Evolutionary conservation across 2,329 filamentous ascomycete genomes (phyloP).

Genomic region (Talaromyces sp.): DNA sequence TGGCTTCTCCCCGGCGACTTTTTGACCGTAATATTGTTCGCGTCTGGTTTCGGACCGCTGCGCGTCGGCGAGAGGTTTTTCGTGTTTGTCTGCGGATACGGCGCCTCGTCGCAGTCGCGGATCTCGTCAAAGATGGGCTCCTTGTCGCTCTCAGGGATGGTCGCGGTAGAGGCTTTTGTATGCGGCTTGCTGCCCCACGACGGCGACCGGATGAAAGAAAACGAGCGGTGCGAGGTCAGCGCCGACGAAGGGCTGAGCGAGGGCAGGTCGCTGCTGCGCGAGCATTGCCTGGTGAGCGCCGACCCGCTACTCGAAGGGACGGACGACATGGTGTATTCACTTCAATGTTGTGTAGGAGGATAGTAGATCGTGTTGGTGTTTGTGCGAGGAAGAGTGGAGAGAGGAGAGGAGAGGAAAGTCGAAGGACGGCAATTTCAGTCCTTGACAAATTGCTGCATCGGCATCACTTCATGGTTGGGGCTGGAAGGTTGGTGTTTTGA

Average conservation of each 20-base stretch:
- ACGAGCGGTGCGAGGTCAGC: constrained; percentile 4
- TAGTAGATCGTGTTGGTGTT: neutral
- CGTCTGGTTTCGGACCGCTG: constrained; percentile 1
- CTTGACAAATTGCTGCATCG: neutral
- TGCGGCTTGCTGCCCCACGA: constrained; percentile 2
- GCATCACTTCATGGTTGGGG: neutral
- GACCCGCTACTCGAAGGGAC: neutral
- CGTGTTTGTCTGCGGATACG: constrained; percentile 7
- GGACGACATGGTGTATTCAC: neutral
- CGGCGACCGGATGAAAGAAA: constrained; percentile 8
- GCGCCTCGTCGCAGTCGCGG: constrained; percentile 11
- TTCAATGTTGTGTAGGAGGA: neutral
- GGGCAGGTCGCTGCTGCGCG: constrained; percentile 1
- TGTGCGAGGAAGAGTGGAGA: neutral
- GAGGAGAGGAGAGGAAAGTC: neutral
- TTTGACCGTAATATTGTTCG: neutral
- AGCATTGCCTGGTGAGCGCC: constrained; percentile 9
- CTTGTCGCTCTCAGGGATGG: constrained; percentile 10
- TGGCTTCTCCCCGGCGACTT: neutral
- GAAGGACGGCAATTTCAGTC: neutral
- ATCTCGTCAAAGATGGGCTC: constrained; percentile 12
- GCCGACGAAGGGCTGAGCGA: constrained; percentile 8
- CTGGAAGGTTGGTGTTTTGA: neutral
- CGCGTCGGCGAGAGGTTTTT: neutral
- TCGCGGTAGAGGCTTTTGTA: neutral